Percentiles rank a stretch among this genome's conserved stretches.
phyloP scores from a whole-genome alignment of 192 early-diverging fungal species.

The Backusella liffmaniae region DNA sequence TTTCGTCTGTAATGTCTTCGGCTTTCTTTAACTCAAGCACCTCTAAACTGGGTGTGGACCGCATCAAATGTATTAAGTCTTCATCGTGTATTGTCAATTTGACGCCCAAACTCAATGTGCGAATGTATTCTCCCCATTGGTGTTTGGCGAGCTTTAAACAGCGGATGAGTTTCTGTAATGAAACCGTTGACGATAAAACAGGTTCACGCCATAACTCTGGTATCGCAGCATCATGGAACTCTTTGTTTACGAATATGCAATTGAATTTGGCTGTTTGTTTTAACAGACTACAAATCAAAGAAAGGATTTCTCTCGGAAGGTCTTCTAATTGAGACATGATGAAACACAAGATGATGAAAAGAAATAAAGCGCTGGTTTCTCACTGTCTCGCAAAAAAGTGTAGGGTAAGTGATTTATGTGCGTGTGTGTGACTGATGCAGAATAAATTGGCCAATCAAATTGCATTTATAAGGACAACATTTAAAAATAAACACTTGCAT shows the following conservation, averaged over 20 bases:
- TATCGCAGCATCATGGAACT: constrained; percentile 7
- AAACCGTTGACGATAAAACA: not conserved
- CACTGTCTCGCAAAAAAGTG: too few species aligned
- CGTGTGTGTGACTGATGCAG: too few species aligned
- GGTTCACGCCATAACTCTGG: constrained; percentile 18
- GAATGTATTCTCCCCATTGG: constrained; percentile 12
- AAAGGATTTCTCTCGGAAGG: constrained; percentile 5
- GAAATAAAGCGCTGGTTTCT: not conserved
- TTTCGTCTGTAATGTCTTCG: constrained; percentile 18
- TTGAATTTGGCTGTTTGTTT: constrained; percentile 9
- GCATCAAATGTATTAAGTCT: constrained; percentile 4
- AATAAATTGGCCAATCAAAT: too few species aligned
- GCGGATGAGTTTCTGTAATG: not conserved
- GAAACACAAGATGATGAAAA: not conserved
- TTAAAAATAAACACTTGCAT: too few species aligned
- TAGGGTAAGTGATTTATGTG: too few species aligned
- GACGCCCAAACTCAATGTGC: not conserved
- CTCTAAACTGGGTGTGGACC: not conserved
- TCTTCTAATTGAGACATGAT: constrained; percentile 10
- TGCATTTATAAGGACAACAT: too few species aligned
- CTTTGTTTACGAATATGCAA: constrained; percentile 10
- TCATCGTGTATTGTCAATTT: not conserved
- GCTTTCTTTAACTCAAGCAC: constrained; percentile 9
- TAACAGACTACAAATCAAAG: constrained; percentile 11
- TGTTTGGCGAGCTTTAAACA: constrained; percentile 4